Evolutionary conservation across 441 rosid genomes (phyloP), one percentile per base, ranked within the genome.

Genomic region (Adansonia grandidieri): DNA sequence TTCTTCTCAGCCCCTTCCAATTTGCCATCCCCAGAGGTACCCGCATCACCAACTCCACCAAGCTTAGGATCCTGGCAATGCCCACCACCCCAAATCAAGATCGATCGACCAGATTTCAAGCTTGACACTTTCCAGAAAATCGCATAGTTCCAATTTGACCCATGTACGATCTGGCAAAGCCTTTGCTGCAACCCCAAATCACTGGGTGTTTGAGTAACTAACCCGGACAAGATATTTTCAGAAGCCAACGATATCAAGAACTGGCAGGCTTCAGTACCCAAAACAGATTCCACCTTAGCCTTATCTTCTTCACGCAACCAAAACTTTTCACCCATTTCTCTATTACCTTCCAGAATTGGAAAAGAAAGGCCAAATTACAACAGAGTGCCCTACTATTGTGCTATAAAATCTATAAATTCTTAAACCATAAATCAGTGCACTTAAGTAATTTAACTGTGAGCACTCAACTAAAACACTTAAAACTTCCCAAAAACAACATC

Each of bases 221-320:
- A 71, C 72, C 89, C 91, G 9, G 83, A 53, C 50, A 76, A 60
- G 9, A 85, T 28, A 15, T 84, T 86, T 20, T 81, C 85, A 9
- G 93, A 85, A 80, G 91, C 87, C 4, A 85, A 87, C 9, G 90
- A 88, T 63, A 85, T 86, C 80, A 95, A 85, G 66, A 85, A 90
- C 71, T 91, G 84, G 63, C 94, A 90, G 51, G 94, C 98, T 82
- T 90, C 97, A 6, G 76, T 53, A 71, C 98, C 97, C 78, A 95
- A 66, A 47, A 92, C 81, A 2, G 98, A 89, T 81, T 93, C 98
- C 74, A 93, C 89, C 85, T 88, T 57, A 37, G 89, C 87, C 76
- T 85, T 90, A 77, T 89, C 90, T 74, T 90, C 98, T 54, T 86
- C 94, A 66, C 78, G 86, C 37, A 63, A 83, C 93, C 93, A 91